A percentile compares a stretch with the other conserved stretches of the same genome.
phyloP scores from a whole-genome alignment of 2,329 filamentous ascomycete species.

The Metarhizium sp. region DNA sequence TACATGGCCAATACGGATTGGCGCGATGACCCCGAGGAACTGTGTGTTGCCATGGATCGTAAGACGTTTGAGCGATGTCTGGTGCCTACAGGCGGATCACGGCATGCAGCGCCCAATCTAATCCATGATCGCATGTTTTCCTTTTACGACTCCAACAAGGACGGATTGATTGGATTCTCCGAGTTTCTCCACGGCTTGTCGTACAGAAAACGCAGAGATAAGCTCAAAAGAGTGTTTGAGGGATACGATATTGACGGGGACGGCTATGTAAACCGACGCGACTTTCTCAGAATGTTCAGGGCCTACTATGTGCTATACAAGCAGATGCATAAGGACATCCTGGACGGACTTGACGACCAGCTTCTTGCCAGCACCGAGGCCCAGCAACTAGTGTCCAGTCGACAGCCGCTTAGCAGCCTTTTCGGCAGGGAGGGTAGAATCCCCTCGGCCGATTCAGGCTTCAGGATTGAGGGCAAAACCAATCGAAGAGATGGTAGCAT shows the following conservation, averaged over 20 bases:
- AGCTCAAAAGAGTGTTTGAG: conserved; percentile 66
- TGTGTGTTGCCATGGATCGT: conserved; percentile 79
- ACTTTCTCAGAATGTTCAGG: conserved; percentile 84
- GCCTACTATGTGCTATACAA: conserved; percentile 89
- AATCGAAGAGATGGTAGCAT: conserved; percentile 53
- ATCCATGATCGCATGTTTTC: conserved; percentile 95
- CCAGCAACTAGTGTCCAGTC: conserved; percentile 64
- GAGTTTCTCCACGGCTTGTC: conserved; percentile 84
- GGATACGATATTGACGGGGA: conserved; percentile 89
- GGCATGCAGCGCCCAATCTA: conserved; percentile 72
- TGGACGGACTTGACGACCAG: conserved; percentile 70
- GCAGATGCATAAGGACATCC: conserved; percentile 77
- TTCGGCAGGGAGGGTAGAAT: conserved; percentile 67
- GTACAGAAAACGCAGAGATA: conserved; percentile 57
- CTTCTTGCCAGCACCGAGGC: conserved; percentile 66
- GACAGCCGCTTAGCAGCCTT: conserved; percentile 64
- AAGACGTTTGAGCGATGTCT: conserved; percentile 89
- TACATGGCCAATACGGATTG: conserved; percentile 85
- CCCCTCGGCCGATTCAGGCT: conserved; percentile 48
- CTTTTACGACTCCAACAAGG: conserved; percentile 87
- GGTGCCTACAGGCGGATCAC: conserved; percentile 71
- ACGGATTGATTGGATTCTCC: conserved; percentile 82
- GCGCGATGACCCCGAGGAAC: conserved; percentile 67
- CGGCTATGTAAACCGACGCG: conserved; percentile 73
- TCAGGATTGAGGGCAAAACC: conserved; percentile 57